Evolutionary conservation across 495 filamentous ascomycete species (phyloP).

Genomic region (Achaetomiella virescens): DNA sequence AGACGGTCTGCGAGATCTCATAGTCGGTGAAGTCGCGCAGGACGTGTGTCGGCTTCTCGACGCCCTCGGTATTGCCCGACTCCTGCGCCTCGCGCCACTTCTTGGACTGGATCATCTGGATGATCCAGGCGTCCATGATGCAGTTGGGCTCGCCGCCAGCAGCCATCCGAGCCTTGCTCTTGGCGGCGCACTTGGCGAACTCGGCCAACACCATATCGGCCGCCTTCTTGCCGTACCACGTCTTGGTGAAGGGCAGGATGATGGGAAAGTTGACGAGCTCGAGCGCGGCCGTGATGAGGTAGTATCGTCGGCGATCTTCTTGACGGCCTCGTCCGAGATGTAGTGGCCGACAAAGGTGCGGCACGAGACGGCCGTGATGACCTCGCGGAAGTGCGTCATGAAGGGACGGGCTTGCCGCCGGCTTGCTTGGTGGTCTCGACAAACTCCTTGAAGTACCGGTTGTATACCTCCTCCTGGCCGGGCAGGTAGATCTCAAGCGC

Average conservation of each 20-base stretch:
- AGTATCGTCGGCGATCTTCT: conserved; percentile 98
- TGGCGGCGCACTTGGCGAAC: conserved; percentile 86
- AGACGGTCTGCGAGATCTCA: conserved; percentile 90
- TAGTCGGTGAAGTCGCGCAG: conserved; percentile 84
- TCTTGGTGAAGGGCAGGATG: conserved; percentile 91
- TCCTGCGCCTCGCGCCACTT: conserved; percentile 65
- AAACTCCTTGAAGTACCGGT: conserved; percentile 76
- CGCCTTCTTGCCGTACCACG: conserved; percentile 96
- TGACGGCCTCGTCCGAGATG: conserved; percentile 78
- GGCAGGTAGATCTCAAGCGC: conserved; percentile 86
- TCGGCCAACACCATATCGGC: conserved; percentile 86
- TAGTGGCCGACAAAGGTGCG: conserved; percentile 97
- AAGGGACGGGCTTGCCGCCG: conserved; percentile 70
- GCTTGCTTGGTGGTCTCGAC: conserved; percentile 64
- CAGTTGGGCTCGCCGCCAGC: conserved; percentile 82
- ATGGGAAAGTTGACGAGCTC: conserved; percentile 98
- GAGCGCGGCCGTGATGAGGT: conserved; percentile 88
- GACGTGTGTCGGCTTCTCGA: conserved; percentile 73
- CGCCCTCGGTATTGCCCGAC: conserved; percentile 55
- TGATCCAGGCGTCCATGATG: conserved; percentile 93
- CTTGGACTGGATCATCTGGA: conserved; percentile 74
- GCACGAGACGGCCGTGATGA: conserved; percentile 92
- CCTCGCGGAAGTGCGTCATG: conserved; percentile 89
- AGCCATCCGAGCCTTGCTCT: conserved; percentile 87
- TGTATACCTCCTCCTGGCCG: conserved; percentile 86